Evolutionary conservation across 192 early-diverging fungal species (phyloP).

Genomic region (Dispira simplex): DNA sequence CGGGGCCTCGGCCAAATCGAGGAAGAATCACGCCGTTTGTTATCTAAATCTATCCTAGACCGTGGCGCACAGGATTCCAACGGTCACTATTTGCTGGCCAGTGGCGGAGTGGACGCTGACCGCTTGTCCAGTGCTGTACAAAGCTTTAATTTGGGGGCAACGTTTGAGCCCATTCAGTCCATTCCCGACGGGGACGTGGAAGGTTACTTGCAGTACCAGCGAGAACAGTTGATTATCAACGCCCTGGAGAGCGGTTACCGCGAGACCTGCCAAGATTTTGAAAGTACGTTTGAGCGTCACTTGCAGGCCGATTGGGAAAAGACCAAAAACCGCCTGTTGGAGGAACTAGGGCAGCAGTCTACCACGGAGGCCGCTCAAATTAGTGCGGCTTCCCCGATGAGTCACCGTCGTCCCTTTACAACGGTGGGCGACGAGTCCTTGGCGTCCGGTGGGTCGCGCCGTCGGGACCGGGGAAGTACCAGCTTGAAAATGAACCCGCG

Average conservation of each 20-base stretch:
- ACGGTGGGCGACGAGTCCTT: too few species aligned
- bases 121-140: conserved; percentile 38
- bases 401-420: too few species aligned
- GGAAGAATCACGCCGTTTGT: conserved; percentile 61
- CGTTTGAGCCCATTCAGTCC: conserved; percentile 58
- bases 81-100: conserved; percentile 59
- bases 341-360: conserved; percentile 63
- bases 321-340: conserved; percentile 54
- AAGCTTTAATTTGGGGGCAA: conserved; percentile 46
- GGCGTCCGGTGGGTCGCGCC: not conserved
- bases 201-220: conserved; percentile 50
- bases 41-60: conserved; percentile 23
- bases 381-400: too few species aligned
- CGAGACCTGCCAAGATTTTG: conserved; percentile 50
- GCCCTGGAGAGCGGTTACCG: conserved; percentile 50
- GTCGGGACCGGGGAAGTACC: not conserved
- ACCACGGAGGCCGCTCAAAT: too few species aligned
- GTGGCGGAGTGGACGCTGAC: conserved; percentile 65
- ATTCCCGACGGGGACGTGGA: conserved; percentile 73
- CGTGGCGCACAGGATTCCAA: conserved; percentile 17
- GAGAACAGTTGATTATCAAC: conserved; percentile 61
- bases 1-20: conserved; percentile 84
- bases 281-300: conserved; percentile 31
- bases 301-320: conserved; percentile 59
- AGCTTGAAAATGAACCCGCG: conserved; percentile 15